Base-by-base conservation (phyloP, 257 asterid species). In the Fraxinus excelsior region DNA sequence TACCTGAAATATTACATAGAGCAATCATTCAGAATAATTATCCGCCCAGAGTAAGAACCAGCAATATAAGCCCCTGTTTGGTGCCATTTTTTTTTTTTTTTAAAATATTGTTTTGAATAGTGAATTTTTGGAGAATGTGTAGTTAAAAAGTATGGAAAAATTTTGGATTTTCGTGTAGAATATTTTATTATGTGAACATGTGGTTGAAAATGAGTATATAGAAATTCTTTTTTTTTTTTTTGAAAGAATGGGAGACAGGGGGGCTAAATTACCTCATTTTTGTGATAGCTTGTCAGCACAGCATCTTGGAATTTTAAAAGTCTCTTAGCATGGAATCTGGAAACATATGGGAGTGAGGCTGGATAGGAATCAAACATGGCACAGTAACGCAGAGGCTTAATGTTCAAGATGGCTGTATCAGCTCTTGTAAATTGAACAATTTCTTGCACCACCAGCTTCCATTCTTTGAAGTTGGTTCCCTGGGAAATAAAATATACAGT, bases 381-480 rank as follows among this genome's bases (percentile, higher is more conserved):
- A 82, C 96, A 87, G 79, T 88, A 91, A 49, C 99, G 93, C 82
- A 93, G 83, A 80, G 99, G 98, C 83, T 93, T 91, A 58, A 87
- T 79, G 78, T 60, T 82, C 64, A 80, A 25, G 83, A 82, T 65
- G 32, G 88, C 84, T 21, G 86, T 72, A 87, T 90, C 94, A 67
- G 89, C 92, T 82, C 78, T 82, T 42, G 91, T 86, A 74, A 96
- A 96, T 70, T 93, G 92, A 73, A 85, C 84, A 78, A 92, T 91
- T 88, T 96, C 99, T 76, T 91, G 96, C 83, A 93, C 90, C 80
- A 93, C 98, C 42, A 88, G 86, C 87, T 85, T 96, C 99, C 99
- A 96, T 88, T 96, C 99, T 88, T 86, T 93, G 87, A 96, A 96
- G 89, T 89, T 90, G 56, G 96, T 96, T 25, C 86, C 98, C 99